Percentiles rank a stretch among this genome's conserved stretches.
phyloP scores from a whole-genome alignment of 1,139 yeast species.

The Zhuliangozyma parablackwelliae region DNA sequence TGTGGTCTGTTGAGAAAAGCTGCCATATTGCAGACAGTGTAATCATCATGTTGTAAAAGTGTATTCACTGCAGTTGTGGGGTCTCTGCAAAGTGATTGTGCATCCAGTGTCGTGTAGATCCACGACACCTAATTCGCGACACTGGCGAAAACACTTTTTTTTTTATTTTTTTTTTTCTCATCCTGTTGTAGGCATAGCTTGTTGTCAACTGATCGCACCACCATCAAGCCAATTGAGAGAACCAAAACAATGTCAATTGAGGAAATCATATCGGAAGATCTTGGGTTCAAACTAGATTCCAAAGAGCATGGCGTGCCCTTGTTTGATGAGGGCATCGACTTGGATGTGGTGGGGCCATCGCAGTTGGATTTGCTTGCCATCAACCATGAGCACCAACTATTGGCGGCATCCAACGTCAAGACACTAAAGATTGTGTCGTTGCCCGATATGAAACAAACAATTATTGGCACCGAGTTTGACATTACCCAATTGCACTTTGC shows the following conservation, averaged over 20 bases:
- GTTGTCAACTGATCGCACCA: too few relatives aligned
- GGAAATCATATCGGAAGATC: constrained; percentile 33
- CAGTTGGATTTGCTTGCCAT: constrained; percentile 27
- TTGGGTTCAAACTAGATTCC: constrained; percentile 33
- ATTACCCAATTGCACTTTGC: constrained; percentile 25
- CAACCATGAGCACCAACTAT: constrained; percentile 19
- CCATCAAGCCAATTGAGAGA: too few relatives aligned
- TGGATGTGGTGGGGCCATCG: constrained; percentile 12
- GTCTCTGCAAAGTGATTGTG: too few relatives aligned
- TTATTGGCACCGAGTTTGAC: constrained; percentile 6
- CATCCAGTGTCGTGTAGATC: too few relatives aligned
- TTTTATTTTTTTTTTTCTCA: too few relatives aligned
- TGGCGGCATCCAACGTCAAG: constrained; percentile 31
- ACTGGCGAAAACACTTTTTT: too few relatives aligned
- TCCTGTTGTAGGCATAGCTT: too few relatives aligned
- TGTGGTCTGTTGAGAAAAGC: too few relatives aligned
- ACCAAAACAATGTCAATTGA: constrained; percentile 15
- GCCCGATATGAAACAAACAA: constrained; percentile 4
- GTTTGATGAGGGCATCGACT: constrained; percentile 25
- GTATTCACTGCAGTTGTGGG: too few relatives aligned
- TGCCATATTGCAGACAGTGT: too few relatives aligned
- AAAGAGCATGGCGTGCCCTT: constrained; percentile 23
- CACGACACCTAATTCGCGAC: too few relatives aligned
- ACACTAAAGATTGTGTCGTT: constrained; percentile 11
- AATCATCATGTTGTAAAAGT: too few relatives aligned